Conservation (phyloP, 2,329 filamentous ascomycete species). For the Penicillium brasilianum region DNA sequence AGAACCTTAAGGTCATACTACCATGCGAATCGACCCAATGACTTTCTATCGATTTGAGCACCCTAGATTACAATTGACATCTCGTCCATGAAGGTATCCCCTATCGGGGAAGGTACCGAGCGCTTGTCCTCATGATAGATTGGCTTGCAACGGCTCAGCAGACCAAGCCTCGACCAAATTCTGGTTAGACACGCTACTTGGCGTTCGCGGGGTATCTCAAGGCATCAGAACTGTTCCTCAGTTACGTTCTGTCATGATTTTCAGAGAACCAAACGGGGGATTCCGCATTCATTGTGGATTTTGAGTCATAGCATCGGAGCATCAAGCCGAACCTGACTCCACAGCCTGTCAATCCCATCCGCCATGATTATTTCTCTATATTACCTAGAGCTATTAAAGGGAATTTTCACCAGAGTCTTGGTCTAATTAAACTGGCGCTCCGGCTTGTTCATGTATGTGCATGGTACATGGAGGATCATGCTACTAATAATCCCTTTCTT, state of each 20-base stretch:
- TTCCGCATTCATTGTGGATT: constrained; percentile 7
- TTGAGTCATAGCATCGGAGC: constrained; percentile 8
- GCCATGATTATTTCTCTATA: neutral
- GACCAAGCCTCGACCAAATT: constrained; percentile 3
- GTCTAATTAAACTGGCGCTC: neutral
- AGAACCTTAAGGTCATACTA: neutral
- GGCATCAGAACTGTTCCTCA: neutral
- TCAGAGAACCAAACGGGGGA: neutral
- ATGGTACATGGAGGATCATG: neutral
- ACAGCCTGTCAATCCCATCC: neutral
- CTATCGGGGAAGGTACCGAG: neutral
- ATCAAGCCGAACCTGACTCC: constrained; percentile 10
- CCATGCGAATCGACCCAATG: neutral
- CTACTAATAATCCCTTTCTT: neutral
- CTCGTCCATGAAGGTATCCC: neutral
- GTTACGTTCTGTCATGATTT: neutral
- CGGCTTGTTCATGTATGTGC: neutral
- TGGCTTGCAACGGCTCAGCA: neutral
- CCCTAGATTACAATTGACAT: neutral
- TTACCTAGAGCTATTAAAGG: too few relatives aligned
- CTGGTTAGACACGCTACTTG: neutral
- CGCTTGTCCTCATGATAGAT: constrained; percentile 8
- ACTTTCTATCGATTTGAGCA: neutral
- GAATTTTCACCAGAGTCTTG: neutral
- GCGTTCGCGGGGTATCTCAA: constrained; percentile 8